Evolutionary conservation across 2,329 filamentous ascomycete genomes (phyloP).

Genomic region (Elsinoe fawcettii): DNA sequence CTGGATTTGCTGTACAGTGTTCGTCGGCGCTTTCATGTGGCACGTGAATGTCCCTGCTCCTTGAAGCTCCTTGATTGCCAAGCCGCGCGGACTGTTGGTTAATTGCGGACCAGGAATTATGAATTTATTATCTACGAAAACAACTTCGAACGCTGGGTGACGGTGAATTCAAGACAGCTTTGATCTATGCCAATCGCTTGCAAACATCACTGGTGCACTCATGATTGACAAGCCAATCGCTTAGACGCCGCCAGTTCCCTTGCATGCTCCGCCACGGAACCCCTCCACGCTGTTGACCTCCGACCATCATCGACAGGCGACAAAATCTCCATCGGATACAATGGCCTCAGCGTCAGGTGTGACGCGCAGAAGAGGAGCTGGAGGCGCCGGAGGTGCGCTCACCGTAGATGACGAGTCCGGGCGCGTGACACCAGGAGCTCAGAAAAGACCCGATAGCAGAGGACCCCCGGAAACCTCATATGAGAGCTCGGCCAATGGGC

Average conservation of each 20-base stretch:
- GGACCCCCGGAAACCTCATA: constrained; percentile 70
- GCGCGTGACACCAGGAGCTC: constrained; percentile 58
- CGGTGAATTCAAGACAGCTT: no score
- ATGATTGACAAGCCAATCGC: background rate
- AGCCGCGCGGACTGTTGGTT: background rate
- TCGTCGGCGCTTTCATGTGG: background rate
- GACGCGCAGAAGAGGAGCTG: constrained; percentile 56
- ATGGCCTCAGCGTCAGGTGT: constrained; percentile 65
- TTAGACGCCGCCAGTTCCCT: constrained; percentile 11
- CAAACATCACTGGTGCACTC: background rate
- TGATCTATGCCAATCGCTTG: background rate
- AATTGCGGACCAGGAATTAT: background rate
- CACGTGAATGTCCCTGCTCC: background rate
- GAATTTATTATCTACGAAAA: background rate
- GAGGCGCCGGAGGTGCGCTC: constrained; percentile 47
- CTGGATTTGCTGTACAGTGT: background rate
- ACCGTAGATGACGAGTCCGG: constrained; percentile 54
- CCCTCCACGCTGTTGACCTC: constrained; percentile 16
- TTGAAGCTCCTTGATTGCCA: background rate
- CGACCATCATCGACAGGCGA: background rate
- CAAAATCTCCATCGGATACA: constrained; percentile 17
- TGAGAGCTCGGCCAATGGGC: constrained; percentile 83
- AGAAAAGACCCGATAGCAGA: constrained; percentile 40
- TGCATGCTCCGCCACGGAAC: constrained; percentile 17
- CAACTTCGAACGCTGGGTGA: background rate